Conservation (phyloP, 306 rosid genomes). For the Acacia melanoxylon region DNA sequence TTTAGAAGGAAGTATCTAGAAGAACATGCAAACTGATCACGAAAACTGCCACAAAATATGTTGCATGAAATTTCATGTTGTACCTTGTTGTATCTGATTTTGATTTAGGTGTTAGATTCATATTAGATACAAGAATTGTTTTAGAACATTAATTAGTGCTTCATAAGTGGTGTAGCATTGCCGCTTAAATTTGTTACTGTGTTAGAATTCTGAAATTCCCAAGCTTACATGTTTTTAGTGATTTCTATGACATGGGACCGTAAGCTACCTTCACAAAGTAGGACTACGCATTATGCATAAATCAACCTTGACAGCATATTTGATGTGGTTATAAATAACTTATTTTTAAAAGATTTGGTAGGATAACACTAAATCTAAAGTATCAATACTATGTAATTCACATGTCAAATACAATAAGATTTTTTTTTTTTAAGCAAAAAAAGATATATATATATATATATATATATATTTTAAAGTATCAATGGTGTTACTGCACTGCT, state of each 20-base stretch:
- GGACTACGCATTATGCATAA: neutral
- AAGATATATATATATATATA: too few species aligned
- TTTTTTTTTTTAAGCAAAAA: neutral
- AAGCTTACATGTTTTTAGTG: neutral
- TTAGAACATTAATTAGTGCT: neutral
- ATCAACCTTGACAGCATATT: neutral
- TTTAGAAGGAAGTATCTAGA: neutral
- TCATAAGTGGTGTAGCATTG: neutral
- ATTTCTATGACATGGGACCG: neutral
- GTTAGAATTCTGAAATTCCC: neutral
- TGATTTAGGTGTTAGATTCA: neutral
- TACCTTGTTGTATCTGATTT: neutral
- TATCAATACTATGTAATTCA: neutral
- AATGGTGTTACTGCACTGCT: neutral
- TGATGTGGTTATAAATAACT: neutral
- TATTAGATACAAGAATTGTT: neutral
- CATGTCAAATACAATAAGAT: neutral
- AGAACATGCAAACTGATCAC: neutral
- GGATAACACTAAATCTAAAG: neutral
- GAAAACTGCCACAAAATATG: neutral
- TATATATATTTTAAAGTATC: neutral
- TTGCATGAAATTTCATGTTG: neutral
- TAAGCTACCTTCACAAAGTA: neutral
- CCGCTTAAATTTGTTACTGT: neutral
- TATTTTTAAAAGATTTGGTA: neutral